phyloP scores from a whole-genome alignment of 2,329 filamentous ascomycete species.

The Hirsutella minnesotensis region DNA sequence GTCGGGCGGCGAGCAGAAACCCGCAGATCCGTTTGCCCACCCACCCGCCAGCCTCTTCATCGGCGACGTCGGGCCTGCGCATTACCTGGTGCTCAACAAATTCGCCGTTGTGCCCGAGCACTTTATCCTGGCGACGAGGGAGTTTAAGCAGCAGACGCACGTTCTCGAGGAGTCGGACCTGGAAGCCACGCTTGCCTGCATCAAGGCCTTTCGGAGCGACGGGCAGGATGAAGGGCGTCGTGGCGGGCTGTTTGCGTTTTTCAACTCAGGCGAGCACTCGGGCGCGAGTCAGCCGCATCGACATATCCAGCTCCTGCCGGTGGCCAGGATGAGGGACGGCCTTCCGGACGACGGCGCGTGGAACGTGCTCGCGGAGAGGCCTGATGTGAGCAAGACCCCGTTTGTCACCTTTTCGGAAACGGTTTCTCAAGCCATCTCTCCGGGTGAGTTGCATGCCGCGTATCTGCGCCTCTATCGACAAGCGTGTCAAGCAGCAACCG shows the following conservation, averaged over 20 bases:
- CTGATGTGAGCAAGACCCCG: conserved; percentile 22
- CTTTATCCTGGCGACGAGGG: conserved; percentile 58
- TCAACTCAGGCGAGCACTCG: conserved; percentile 57
- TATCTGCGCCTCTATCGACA: conserved; percentile 37
- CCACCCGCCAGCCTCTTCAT: conserved; percentile 43
- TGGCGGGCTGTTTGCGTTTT: conserved; percentile 50
- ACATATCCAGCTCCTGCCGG: conserved; percentile 60
- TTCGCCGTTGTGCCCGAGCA: conserved; percentile 60
- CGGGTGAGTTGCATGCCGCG: conserved; percentile 22
- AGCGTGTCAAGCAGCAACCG: conserved; percentile 21
- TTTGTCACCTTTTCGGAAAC: conserved; percentile 32
- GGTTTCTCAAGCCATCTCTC: conserved; percentile 21
- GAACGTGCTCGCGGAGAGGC: conserved; percentile 33
- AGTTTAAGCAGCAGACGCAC: conserved; percentile 52
- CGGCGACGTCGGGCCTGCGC: conserved; percentile 35
- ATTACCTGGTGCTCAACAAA: conserved; percentile 63
- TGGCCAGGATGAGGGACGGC: conserved; percentile 49
- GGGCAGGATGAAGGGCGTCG: conserved; percentile 7
- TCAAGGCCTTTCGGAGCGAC: conserved; percentile 36
- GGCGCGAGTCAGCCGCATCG: conserved; percentile 62
- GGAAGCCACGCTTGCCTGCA: conserved; percentile 47
- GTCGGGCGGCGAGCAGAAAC: conserved; percentile 12
- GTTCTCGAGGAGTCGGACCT: conserved; percentile 50
- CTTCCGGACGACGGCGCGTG: conserved; percentile 28
- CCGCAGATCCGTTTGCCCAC: conserved; percentile 52